Conservation (phyloP, 1,139 yeast genomes). For the Saccharomyces hybrid region DNA sequence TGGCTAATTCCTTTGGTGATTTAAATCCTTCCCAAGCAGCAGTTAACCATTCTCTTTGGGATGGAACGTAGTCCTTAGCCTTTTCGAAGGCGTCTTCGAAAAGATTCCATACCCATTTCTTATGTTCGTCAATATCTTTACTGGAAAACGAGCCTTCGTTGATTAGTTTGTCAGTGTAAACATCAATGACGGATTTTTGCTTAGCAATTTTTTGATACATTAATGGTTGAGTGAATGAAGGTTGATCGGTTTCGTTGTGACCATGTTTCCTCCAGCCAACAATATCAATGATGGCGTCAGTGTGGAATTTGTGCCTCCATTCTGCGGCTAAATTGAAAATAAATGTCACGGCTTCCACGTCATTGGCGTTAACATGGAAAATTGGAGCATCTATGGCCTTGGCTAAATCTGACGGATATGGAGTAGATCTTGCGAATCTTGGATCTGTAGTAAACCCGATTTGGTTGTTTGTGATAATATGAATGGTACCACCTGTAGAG, state of each 20-base stretch:
- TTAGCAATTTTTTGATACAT: constrained; percentile 89
- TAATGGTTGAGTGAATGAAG: constrained; percentile 94
- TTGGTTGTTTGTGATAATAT: constrained; percentile 92
- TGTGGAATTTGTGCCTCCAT: constrained; percentile 94
- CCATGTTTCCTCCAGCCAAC: constrained; percentile 99
- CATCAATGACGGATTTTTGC: constrained; percentile 81
- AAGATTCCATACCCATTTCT: constrained; percentile 94
- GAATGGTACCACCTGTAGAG: constrained; percentile 97
- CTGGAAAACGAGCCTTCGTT: constrained; percentile 82
- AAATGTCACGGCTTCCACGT: constrained; percentile 86
- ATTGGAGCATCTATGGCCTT: constrained; percentile 95
- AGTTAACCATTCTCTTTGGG: constrained; percentile 95
- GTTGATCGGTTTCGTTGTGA: constrained; percentile 99
- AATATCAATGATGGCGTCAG: constrained; percentile 91
- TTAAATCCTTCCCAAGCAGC: constrained; percentile 99
- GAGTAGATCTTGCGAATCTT: constrained; percentile 92
- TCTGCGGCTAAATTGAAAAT: constrained; percentile 95
- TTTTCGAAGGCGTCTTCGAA: constrained; percentile 84
- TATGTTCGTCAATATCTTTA: constrained; percentile 91
- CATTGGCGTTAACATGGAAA: constrained; percentile 98
- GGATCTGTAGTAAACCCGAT: constrained; percentile 99
- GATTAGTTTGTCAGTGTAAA: constrained; percentile 71
- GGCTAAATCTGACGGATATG: constrained; percentile 96
- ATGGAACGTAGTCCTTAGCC: constrained; percentile 85
- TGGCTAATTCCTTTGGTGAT: constrained; percentile 94